Evolutionary conservation across 306 rosid species (phyloP).

Genomic region (Malus domestica): ASM211411v1 NC_041795.1:30134001-30134500

Average conservation of each 20-base stretch:
- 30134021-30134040: neutral
- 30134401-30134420: too few relatives aligned
- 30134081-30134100: conserved; percentile 3
- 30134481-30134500: neutral
- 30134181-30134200: too few relatives aligned
- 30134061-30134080: neutral
- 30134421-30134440: neutral
- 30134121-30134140: neutral
- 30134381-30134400: too few relatives aligned
- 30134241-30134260: too few relatives aligned
- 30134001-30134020: neutral
- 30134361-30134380: too few relatives aligned
- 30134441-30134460: neutral
- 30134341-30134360: neutral
- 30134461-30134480: neutral
- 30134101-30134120: neutral
- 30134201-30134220: too few relatives aligned
- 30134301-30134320: too few relatives aligned
- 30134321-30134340: too few relatives aligned
- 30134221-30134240: neutral
- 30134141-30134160: neutral
- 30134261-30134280: too few relatives aligned
- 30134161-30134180: too few relatives aligned
- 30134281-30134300: too few relatives aligned
- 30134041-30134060: neutral